A percentile compares a stretch with the other conserved stretches of the same genome.
phyloP scores from a whole-genome alignment of 352 stramenopile species.

The Phytophthora fragariaefolia region DNA sequence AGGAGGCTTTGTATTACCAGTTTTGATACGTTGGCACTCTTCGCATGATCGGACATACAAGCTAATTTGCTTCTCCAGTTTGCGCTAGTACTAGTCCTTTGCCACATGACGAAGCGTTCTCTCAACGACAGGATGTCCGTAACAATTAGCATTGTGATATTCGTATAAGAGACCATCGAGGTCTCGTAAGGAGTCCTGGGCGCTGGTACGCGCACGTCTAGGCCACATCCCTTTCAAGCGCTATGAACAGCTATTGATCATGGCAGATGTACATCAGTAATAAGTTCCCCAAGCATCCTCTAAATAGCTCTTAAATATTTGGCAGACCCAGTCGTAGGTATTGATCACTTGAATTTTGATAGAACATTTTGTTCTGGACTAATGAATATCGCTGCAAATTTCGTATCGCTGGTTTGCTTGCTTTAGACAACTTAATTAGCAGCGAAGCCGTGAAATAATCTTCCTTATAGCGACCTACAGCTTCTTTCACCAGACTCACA shows the following conservation, averaged over 20 bases:
- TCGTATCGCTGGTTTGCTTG: too few species aligned
- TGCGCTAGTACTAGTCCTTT: constrained; percentile 4
- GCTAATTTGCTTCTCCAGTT: constrained; percentile 5
- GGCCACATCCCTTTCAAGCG: too few species aligned
- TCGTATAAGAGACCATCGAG: constrained; percentile 17
- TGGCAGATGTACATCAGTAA: too few species aligned
- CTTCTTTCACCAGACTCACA: not conserved
- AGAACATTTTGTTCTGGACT: constrained; percentile 14
- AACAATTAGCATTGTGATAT: constrained; percentile 22
- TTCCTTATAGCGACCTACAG: not conserved
- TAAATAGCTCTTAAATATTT: constrained; percentile 12
- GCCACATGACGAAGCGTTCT: constrained; percentile 15
- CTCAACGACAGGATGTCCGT: constrained; percentile 18
- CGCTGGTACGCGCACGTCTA: too few species aligned
- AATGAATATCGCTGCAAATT: not conserved
- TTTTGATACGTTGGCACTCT: constrained; percentile 11
- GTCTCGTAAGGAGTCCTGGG: too few species aligned
- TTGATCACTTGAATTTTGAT: constrained; percentile 4
- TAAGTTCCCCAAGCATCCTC: too few species aligned
- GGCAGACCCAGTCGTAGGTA: constrained; percentile 11
- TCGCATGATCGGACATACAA: constrained; percentile 21
- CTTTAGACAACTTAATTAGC: too few species aligned
- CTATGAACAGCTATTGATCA: too few species aligned
- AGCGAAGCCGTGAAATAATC: not conserved
- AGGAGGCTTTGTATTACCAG: not conserved